A percentile compares a stretch with the other conserved stretches of the same genome.
phyloP scores from a whole-genome alignment of 116 monocot genomes.

The Papilionanthe hybrid region DNA sequence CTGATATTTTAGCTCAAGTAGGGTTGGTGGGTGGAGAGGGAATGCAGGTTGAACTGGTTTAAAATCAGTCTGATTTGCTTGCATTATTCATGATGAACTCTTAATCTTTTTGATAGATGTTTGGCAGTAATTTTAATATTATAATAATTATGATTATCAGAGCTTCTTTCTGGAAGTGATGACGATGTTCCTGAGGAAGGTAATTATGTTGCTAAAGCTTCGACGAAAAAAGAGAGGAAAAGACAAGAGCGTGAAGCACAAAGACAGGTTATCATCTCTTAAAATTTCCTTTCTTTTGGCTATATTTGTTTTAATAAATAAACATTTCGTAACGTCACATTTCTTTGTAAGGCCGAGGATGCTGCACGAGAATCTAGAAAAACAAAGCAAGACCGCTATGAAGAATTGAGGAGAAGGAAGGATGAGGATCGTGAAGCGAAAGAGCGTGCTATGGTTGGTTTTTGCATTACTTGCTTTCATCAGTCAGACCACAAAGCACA shows the following conservation, averaged over 20 bases:
- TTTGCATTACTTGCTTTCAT: not conserved
- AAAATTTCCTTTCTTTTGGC: not conserved
- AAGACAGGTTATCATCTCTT: slow-evolving; percentile 50
- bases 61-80: not conserved
- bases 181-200: slow-evolving; percentile 57
- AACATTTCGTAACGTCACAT: not conserved
- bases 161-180: slow-evolving; percentile 46
- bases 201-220: slow-evolving; percentile 45
- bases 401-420: slow-evolving; percentile 80
- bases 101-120: not conserved
- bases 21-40: too few relatives aligned
- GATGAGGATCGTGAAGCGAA: slow-evolving; percentile 90
- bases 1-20: not conserved
- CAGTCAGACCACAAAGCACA: not conserved
- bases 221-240: slow-evolving; percentile 80
- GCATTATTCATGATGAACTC: not conserved
- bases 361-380: slow-evolving; percentile 79
- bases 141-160: slow-evolving; percentile 12
- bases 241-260: slow-evolving; percentile 83
- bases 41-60: not conserved
- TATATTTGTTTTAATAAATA: not conserved
- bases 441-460: slow-evolving; percentile 65
- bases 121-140: not conserved
- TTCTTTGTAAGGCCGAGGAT: slow-evolving; percentile 65
- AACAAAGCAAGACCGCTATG: slow-evolving; percentile 77